A percentile compares a stretch with the other conserved stretches of the same genome.
phyloP scores from a whole-genome alignment of 2,329 filamentous ascomycete genomes.

The Xylariaceae sp. region DNA sequence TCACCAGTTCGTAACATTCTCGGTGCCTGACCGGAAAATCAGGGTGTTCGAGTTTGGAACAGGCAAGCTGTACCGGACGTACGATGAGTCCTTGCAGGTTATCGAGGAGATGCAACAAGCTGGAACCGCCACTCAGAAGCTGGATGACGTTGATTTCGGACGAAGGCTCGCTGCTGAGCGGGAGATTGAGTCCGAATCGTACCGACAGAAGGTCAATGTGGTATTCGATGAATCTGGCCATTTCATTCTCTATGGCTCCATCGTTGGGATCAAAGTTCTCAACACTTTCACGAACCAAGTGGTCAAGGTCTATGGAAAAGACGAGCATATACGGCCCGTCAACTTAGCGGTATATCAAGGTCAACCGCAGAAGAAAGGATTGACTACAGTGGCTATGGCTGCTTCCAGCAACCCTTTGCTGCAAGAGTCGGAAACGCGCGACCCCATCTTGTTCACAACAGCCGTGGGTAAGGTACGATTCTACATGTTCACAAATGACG shows the following conservation, averaged over 20 bases:
- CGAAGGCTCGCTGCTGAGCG: slow-evolving; percentile 80
- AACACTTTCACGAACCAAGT: slow-evolving; percentile 94
- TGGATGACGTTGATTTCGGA: slow-evolving; percentile 91
- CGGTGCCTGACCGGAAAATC: slow-evolving; percentile 89
- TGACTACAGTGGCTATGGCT: slow-evolving; percentile 95
- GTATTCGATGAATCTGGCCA: slow-evolving; percentile 95
- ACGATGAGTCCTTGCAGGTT: slow-evolving; percentile 88
- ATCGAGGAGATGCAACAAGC: slow-evolving; percentile 94
- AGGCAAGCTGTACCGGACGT: slow-evolving; percentile 84
- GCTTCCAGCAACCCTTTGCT: slow-evolving; percentile 90
- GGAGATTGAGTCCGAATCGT: slow-evolving; percentile 69
- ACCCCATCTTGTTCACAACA: slow-evolving; percentile 83
- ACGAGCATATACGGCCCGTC: slow-evolving; percentile 81
- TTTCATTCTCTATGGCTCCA: slow-evolving; percentile 90
- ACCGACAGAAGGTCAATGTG: slow-evolving; percentile 73
- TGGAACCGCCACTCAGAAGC: slow-evolving; percentile 73
- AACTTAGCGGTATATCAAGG: slow-evolving; percentile 90
- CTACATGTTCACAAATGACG: slow-evolving; percentile 96
- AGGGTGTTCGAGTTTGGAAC: slow-evolving; percentile 89
- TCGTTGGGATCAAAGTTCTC: slow-evolving; percentile 88
- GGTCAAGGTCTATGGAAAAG: slow-evolving; percentile 83
- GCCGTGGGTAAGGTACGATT: slow-evolving; percentile 86
- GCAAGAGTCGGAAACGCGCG: slow-evolving; percentile 83
- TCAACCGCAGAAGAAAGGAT: slow-evolving; percentile 86
- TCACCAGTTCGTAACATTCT: slow-evolving; percentile 81